These are phyloP conservation scores for Chenopodium formosanum DNA, from an alignment of 148 eudicot genomes.

Conservation along the genomic window DNA sequence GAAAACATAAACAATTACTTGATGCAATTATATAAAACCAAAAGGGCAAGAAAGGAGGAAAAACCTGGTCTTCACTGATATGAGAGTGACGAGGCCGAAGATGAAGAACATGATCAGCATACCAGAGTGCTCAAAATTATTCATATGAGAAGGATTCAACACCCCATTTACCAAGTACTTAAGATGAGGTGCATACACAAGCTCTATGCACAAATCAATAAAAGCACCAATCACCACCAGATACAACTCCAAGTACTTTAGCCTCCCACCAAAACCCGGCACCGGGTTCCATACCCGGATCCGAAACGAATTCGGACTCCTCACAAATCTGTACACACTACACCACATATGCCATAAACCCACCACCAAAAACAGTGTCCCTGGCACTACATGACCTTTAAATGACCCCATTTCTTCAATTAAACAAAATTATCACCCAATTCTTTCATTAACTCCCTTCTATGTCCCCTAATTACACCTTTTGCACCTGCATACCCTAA, in stretches of 20 bases:
- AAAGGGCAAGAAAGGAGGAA: not conserved
- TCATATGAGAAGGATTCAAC: conserved; percentile 76
- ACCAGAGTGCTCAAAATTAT: conserved; percentile 88
- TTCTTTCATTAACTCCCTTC: conserved; percentile 20
- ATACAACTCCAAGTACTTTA: conserved; percentile 87
- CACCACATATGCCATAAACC: conserved; percentile 92
- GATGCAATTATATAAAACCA: not conserved
- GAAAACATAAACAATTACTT: not conserved
- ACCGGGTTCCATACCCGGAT: conserved; percentile 86
- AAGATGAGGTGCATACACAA: conserved; percentile 81
- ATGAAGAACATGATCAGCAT: conserved; percentile 98
- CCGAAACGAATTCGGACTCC: conserved; percentile 55
- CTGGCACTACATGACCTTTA: conserved; percentile 87
- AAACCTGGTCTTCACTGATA: conserved; percentile 79
- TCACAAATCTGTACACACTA: conserved; percentile 54
- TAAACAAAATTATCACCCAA: conserved; percentile 14
- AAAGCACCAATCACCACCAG: conserved; percentile 70
- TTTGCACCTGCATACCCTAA: conserved; percentile 7
- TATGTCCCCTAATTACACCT: not conserved
- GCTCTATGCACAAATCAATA: conserved; percentile 88
- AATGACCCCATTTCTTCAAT: conserved; percentile 78
- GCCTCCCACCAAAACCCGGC: conserved; percentile 71
- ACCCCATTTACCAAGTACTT: conserved; percentile 69
- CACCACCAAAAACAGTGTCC: conserved; percentile 74
- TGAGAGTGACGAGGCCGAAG: conserved; percentile 59